These are phyloP conservation scores for Oryza rufipogon DNA, from an alignment of 176 grass and related monocot species.

Conservation along the genomic window DNA sequence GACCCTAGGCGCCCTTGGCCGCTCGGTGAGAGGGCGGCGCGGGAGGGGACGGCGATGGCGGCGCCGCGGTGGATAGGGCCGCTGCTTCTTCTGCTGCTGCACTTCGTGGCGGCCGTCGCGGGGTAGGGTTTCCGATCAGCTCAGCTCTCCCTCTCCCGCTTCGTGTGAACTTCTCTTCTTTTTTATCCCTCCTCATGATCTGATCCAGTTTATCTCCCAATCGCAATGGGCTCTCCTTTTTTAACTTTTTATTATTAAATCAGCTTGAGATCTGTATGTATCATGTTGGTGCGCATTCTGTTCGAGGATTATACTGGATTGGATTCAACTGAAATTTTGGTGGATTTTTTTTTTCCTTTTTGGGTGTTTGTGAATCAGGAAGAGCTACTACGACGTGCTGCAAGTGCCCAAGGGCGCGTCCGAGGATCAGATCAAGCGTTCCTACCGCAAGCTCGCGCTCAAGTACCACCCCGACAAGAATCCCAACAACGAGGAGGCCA, in stretches of 20 bases:
- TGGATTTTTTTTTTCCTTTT: background rate
- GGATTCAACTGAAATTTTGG: background rate
- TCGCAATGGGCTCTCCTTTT: background rate
- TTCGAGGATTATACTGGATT: background rate
- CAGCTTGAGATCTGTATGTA: constrained; percentile 12
- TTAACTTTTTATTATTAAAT: background rate
- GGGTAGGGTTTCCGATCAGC: constrained; percentile 42
- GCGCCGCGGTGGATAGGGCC: constrained; percentile 21
- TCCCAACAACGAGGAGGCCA: constrained; percentile 89
- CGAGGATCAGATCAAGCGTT: constrained; percentile 98
- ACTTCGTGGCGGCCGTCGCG: constrained; percentile 34
- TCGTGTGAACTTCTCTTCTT: background rate
- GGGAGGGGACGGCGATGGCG: constrained; percentile 24
- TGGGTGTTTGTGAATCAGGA: constrained; percentile 43
- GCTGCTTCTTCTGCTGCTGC: constrained; percentile 41
- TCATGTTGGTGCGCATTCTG: background rate
- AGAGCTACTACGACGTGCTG: constrained; percentile 95
- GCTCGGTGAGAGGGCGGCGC: background rate
- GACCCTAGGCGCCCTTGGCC: background rate
- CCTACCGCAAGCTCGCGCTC: constrained; percentile 94
- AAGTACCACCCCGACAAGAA: constrained; percentile 99
- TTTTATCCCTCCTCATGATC: background rate
- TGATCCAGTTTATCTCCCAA: background rate
- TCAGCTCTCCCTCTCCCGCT: background rate
- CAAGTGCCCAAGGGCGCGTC: constrained; percentile 88